Evolutionary conservation across 345 rosid genomes (phyloP).

Genomic region (Euphorbia peplus): DNA sequence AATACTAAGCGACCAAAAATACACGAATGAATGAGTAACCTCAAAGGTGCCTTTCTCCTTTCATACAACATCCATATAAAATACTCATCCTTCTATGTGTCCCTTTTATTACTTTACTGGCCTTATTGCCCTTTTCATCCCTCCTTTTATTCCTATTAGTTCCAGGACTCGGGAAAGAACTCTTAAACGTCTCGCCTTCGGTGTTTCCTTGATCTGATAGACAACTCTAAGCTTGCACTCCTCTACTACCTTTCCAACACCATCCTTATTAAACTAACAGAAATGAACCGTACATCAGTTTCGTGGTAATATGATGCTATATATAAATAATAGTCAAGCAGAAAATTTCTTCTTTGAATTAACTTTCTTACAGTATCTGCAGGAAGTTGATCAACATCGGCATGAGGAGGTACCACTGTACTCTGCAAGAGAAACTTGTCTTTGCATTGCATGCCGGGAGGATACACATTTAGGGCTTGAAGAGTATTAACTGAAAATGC

Average conservation of each 20-base stretch:
- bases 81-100: too few relatives aligned
- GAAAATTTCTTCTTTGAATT: conserved; percentile 12
- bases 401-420: conserved; percentile 65
- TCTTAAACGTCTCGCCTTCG: conserved; percentile 47
- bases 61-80: too few relatives aligned
- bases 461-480: conserved; percentile 79
- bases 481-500: conserved; percentile 70
- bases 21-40: too few relatives aligned
- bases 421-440: conserved; percentile 96
- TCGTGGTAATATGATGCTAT: conserved; percentile 2
- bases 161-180: conserved; percentile 47
- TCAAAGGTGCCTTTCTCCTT: too few relatives aligned
- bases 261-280: conserved; percentile 70
- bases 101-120: too few relatives aligned
- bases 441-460: conserved; percentile 92
- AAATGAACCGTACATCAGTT: conserved; percentile 13
- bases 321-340: background rate
- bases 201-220: conserved; percentile 51
- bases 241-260: conserved; percentile 53
- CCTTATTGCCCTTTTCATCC: too few relatives aligned
- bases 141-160: too few relatives aligned
- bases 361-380: conserved; percentile 64
- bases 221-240: conserved; percentile 87
- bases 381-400: conserved; percentile 81
- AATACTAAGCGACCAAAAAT: too few relatives aligned